These are phyloP conservation scores for Debaryomyces fabryi DNA, from an alignment of 1,139 yeast genomes.

Conservation along the genomic window DNA sequence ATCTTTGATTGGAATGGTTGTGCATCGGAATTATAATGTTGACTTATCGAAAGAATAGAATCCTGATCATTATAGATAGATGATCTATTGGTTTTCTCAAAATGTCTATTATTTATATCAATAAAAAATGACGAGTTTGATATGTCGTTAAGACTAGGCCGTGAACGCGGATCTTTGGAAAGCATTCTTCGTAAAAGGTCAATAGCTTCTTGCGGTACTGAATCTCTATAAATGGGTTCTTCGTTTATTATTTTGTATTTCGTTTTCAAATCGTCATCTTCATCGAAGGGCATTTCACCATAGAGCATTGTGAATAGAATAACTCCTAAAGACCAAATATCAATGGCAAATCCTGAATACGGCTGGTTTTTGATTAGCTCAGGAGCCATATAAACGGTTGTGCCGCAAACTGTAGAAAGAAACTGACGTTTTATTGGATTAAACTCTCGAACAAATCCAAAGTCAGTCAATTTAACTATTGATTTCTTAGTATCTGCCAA, in stretches of 20 bases:
- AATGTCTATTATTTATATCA: constrained; percentile 32
- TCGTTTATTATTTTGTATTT: constrained; percentile 61
- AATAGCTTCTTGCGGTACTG: constrained; percentile 51
- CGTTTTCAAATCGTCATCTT: constrained; percentile 71
- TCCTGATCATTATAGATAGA: constrained; percentile 31
- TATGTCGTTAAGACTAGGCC: constrained; percentile 66
- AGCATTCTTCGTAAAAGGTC: constrained; percentile 57
- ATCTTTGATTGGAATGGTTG: constrained; percentile 58
- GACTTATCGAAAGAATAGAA: constrained; percentile 41
- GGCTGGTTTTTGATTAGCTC: constrained; percentile 70
- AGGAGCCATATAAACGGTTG: constrained; percentile 96
- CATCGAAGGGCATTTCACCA: constrained; percentile 92
- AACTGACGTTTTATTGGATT: constrained; percentile 53
- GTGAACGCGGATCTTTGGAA: constrained; percentile 61
- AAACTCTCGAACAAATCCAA: constrained; percentile 89
- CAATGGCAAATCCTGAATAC: constrained; percentile 82
- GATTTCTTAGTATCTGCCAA: constrained; percentile 65
- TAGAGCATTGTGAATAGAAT: constrained; percentile 87
- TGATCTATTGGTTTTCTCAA: constrained; percentile 19
- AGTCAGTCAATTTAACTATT: constrained; percentile 77
- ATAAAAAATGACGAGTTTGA: constrained; percentile 65
- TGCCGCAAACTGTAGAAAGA: constrained; percentile 88
- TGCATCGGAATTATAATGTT: constrained; percentile 42
- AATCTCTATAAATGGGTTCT: constrained; percentile 59
- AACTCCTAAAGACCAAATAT: constrained; percentile 91